Base-by-base conservation (phyloP, 306 rosid genomes). In the Astragalus glycyphyllos region DNA sequence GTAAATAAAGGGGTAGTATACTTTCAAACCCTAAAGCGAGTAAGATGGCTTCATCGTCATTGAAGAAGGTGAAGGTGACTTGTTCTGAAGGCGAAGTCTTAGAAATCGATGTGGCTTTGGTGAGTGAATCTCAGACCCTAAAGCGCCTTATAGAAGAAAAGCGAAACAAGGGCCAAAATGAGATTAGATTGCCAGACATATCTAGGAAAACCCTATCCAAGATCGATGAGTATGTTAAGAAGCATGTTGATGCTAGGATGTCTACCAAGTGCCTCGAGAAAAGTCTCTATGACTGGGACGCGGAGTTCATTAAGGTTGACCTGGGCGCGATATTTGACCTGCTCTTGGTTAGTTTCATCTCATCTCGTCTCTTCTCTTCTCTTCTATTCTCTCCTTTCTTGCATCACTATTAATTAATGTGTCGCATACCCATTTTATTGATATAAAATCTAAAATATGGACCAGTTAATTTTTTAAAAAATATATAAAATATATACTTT, bases 191-290 rank as follows among this genome's bases (percentile, higher is more conserved):
- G 5, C 63, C 8, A 20, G 2, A 70, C 2, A 42, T 70, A 4
- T 29, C 17, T 0, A 41, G 31, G 8, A 2, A 42, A 42, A 42
- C 3, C 13, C 0, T 56, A 5, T 26, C 17, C 11, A 41, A 23
- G 65, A 15, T 55, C 11, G 29, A 9, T 38, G 45, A 70, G 11
- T 70, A 41, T 29, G 7, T 56, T 56, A 53, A 68, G 10, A 68
- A 16, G 50, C 37, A 70, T 56, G 55, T 1, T 15, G 49, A 6
- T n/a, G n/a, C n/a, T n/a, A n/a, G n/a, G n/a, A n/a, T 4, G 71
- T 26, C 31, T 26, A 11, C 69, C 16, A 23, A 15, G 16, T n/a
- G 2, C 1, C 2, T 0, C 37, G 6, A 11, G 2, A 37, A 37
- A 37, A 50, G 20, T 1, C 13, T 50, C 3, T 4, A 35, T 8